Percentiles rank a stretch among this genome's conserved stretches.
Evolutionary conservation across 345 rosid species (phyloP).

Genomic region (Salix arbutifolia): DNA sequence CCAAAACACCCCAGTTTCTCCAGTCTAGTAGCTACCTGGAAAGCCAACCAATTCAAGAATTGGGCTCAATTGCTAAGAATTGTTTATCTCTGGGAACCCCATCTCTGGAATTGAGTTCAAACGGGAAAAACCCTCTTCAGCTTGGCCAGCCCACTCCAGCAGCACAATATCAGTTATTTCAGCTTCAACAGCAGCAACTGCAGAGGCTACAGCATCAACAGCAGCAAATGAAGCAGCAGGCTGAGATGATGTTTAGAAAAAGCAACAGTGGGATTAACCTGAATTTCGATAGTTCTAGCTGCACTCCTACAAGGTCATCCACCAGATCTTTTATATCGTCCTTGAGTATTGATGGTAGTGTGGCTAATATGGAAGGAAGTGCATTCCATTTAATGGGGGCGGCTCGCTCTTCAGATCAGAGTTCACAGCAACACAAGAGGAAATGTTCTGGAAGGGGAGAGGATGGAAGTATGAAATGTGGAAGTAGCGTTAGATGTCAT

Average conservation of each 20-base stretch:
- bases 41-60: slow-evolving; percentile 31
- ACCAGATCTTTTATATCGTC: slow-evolving; percentile 69
- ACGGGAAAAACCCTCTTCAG: slow-evolving; percentile 50
- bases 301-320: slow-evolving; percentile 73
- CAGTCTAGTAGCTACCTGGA: slow-evolving; percentile 38
- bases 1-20: slow-evolving; percentile 40
- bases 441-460: slow-evolving; percentile 62
- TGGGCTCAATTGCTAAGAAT: slow-evolving; percentile 49
- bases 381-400: slow-evolving; percentile 55
- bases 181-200: slow-evolving; percentile 47
- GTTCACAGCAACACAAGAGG: slow-evolving; percentile 58
- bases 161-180: slow-evolving; percentile 42
- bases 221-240: slow-evolving; percentile 65
- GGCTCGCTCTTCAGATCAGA: slow-evolving; percentile 59
- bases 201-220: slow-evolving; percentile 44
- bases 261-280: slow-evolving; percentile 57
- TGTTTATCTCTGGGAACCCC: slow-evolving; percentile 48
- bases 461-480: slow-evolving; percentile 69
- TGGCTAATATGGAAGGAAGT: slow-evolving; percentile 53
- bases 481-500: slow-evolving; percentile 60
- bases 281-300: slow-evolving; percentile 73
- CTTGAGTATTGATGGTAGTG: slow-evolving; percentile 70
- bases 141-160: slow-evolving; percentile 43
- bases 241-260: slow-evolving; percentile 67
- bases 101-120: slow-evolving; percentile 50